phyloP scores from a whole-genome alignment of 2,329 filamentous ascomycete genomes.

The Leptographium radiaticola region DNA sequence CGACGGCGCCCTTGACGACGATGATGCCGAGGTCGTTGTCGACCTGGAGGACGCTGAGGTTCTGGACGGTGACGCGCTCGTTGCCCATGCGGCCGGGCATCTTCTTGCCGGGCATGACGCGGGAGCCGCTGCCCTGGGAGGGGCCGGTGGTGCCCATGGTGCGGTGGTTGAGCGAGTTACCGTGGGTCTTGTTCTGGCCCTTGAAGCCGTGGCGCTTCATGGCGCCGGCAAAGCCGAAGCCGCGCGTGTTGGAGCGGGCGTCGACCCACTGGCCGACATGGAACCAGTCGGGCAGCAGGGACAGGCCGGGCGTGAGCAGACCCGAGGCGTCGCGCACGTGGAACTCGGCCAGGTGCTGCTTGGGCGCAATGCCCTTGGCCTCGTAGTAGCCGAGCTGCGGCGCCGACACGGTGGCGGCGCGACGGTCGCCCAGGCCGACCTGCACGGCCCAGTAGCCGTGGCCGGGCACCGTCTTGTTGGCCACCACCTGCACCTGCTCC shows the following conservation, averaged over 20 bases:
- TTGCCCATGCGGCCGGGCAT: conserved; percentile 96
- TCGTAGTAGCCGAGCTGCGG: conserved; percentile 84
- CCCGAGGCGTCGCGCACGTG: conserved; percentile 62
- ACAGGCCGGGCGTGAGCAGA: conserved; percentile 60
- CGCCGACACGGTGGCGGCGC: conserved; percentile 64
- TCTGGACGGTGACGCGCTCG: conserved; percentile 79
- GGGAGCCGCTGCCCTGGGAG: conserved; percentile 80
- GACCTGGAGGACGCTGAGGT: conserved; percentile 76
- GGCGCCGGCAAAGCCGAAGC: conserved; percentile 89
- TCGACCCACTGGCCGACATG: conserved; percentile 83
- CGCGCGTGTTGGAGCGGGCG: conserved; percentile 62
- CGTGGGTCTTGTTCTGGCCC: conserved; percentile 85
- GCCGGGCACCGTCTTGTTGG: conserved; percentile 64
- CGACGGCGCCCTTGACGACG: conserved; percentile 74
- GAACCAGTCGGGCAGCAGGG: conserved; percentile 82
- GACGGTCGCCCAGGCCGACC: conserved; percentile 65
- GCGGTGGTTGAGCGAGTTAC: conserved; percentile 88
- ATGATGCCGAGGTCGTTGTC: conserved; percentile 80
- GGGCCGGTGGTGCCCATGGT: conserved; percentile 83
- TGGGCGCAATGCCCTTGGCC: conserved; percentile 66
- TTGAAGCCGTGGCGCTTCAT: conserved; percentile 93
- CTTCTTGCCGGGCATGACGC: conserved; percentile 90
- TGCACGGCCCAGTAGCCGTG: conserved; percentile 95
- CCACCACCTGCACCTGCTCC: conserved; percentile 80
- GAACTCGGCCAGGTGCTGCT: conserved; percentile 77